These are phyloP conservation scores for Solanum chiquidenum DNA, from an alignment of 257 asterid species.

Conservation along the genomic window DNA sequence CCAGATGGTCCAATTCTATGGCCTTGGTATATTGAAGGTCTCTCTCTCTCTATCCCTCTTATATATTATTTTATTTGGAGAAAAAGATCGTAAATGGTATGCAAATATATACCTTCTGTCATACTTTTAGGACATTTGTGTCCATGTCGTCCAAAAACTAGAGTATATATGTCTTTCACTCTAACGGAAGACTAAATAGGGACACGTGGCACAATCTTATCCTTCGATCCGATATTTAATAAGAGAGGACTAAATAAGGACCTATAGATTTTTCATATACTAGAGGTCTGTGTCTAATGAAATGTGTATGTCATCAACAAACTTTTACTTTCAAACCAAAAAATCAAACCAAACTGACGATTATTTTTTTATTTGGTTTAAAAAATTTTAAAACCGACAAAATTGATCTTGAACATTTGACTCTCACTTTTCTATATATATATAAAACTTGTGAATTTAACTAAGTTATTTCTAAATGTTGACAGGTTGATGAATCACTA, in stretches of 20 bases:
- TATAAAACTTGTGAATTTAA: background rate
- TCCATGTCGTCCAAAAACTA: too few relatives aligned
- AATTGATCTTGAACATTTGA: background rate
- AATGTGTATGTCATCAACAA: background rate
- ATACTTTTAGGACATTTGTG: too few relatives aligned
- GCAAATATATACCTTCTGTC: too few relatives aligned
- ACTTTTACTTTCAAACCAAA: too few relatives aligned
- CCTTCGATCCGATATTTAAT: too few relatives aligned
- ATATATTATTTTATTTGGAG: background rate
- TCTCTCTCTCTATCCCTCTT: background rate
- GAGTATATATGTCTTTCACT: background rate
- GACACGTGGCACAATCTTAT: too few relatives aligned
- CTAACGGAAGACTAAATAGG: background rate
- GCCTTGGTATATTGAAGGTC: constrained; percentile 62
- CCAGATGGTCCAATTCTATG: constrained; percentile 57
- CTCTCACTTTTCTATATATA: too few relatives aligned
- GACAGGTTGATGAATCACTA: constrained; percentile 64
- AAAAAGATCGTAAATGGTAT: background rate
- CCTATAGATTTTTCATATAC: fast-evolving
- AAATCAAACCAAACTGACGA: too few relatives aligned
- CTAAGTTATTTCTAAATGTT: background rate
- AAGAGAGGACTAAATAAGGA: too few relatives aligned
- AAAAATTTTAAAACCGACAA: too few relatives aligned
- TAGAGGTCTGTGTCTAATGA: background rate
- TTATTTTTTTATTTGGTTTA: too few relatives aligned